Base-by-base conservation (phyloP, 306 rosid species). In the Lathyrus sativus region DNA sequence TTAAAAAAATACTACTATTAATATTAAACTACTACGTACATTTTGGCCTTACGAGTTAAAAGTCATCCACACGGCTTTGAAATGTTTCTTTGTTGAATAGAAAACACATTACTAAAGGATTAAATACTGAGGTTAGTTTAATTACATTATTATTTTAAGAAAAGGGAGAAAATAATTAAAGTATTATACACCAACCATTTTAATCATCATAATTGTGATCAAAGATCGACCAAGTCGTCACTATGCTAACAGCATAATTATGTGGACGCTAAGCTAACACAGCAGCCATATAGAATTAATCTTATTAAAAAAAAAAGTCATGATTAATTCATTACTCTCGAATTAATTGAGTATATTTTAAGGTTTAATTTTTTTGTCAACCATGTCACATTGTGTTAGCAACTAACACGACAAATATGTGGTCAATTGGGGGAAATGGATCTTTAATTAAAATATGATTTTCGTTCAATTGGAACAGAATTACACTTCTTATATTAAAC, bases 61-160 rank as follows among this genome's bases (percentile, higher is more conserved):
- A 49, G 81, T 78, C 78, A 72, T 12, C 39, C 17, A 78, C 75
- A 67, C 82, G 82, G 74, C 43, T 78, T 78, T 67, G 78, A 78
- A 67, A 24, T 14, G 8, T 22, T 41, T 51, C 22, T 29, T 55
- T 49, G 3, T 42, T 66, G 13, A 29, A 31, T 42, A 77, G 69
- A 62, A 44, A 44, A 59, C 74, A 66, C 61, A 60, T 3, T 33
- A 50, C 3, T 28, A 7, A 13, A 62, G 59, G 57, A 51, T 18
- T 51, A 51, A 19, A 51, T n/a, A 51, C 31, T 51, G 3, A 4
- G 13, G 2, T 51, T 4, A 51, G 57, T 18, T 51, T 35, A 7
- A 35, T 6, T 9, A 51, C 6, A 51, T 50, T 18, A 33, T 33
- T 18, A 50, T 5, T 8, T 8, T 8, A 48, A 7, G 12, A 50